Conservation (phyloP, 768 basidiomycete species). For the Amanita rubescens region DNA sequence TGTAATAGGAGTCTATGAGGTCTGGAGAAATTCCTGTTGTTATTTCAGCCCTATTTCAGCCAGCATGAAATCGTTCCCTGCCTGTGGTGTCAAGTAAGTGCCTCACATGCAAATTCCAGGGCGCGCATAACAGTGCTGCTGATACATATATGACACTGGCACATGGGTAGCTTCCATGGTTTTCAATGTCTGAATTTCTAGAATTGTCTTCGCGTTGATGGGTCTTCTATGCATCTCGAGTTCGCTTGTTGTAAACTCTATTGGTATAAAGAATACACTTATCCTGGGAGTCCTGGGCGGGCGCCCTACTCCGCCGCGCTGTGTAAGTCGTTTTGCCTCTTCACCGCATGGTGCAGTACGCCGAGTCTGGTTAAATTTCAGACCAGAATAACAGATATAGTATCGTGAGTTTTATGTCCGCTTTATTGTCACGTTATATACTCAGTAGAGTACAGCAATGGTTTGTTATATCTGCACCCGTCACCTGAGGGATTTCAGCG, state of each 20-base stretch:
- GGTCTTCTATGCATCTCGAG: slow-evolving; percentile 14
- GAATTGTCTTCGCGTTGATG: slow-evolving; percentile 12
- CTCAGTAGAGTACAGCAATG: neutral
- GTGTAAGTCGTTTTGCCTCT: neutral
- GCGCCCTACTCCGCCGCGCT: neutral
- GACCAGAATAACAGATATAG: slow-evolving; percentile 17
- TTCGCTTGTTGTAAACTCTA: slow-evolving; percentile 12
- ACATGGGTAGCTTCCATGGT: neutral
- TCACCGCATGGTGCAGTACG: neutral
- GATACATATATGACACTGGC: neutral
- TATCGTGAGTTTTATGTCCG: slow-evolving; percentile 4
- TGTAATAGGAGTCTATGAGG: too few relatives aligned
- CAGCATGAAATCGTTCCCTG: too few relatives aligned
- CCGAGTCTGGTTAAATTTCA: neutral
- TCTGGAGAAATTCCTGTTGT: too few relatives aligned
- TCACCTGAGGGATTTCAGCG: neutral
- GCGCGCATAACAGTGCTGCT: too few relatives aligned
- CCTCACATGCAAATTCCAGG: too few relatives aligned
- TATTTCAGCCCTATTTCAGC: too few relatives aligned
- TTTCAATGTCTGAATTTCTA: neutral
- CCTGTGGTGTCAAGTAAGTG: too few relatives aligned
- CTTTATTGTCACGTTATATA: neutral
- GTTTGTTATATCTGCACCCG: neutral
- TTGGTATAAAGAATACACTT: slow-evolving; percentile 13
- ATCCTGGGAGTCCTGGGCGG: too few relatives aligned